These are phyloP conservation scores for Pharus latifolius DNA, from an alignment of 176 grass and related monocot species.

Conservation along the genomic window DNA sequence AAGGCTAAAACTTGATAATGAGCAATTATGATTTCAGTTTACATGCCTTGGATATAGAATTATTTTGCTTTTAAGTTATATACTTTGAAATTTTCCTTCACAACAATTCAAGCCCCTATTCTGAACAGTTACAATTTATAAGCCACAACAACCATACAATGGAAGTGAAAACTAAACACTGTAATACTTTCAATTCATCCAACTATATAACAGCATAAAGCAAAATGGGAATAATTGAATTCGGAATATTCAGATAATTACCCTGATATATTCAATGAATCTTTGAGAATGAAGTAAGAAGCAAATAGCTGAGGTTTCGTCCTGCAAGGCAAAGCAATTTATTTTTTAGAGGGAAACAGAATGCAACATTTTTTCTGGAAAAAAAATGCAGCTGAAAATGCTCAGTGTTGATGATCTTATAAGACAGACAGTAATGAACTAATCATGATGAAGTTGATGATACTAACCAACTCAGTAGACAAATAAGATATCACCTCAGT, in stretches of 20 bases:
- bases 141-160: neutral
- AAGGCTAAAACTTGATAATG: too few species aligned
- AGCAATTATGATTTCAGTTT: neutral
- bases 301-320: slow-evolving; percentile 80
- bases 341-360: slow-evolving; percentile 6
- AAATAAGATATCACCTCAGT: neutral
- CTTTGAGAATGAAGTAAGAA: slow-evolving; percentile 94
- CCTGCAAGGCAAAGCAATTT: slow-evolving; percentile 39
- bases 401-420: neutral
- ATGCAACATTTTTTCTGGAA: neutral
- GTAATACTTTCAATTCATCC: neutral
- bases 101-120: neutral
- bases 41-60: neutral
- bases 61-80: neutral
- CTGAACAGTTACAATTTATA: neutral
- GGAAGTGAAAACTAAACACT: neutral
- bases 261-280: slow-evolving; percentile 92
- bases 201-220: neutral
- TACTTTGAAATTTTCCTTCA: neutral
- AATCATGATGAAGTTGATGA: neutral
- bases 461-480: neutral
- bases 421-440: neutral
- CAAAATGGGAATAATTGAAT: neutral
- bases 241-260: slow-evolving; percentile 30
- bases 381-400: neutral